Evolutionary conservation across 768 basidiomycete species (phyloP).

Genomic region (Chalciporus piperatus): DNA sequence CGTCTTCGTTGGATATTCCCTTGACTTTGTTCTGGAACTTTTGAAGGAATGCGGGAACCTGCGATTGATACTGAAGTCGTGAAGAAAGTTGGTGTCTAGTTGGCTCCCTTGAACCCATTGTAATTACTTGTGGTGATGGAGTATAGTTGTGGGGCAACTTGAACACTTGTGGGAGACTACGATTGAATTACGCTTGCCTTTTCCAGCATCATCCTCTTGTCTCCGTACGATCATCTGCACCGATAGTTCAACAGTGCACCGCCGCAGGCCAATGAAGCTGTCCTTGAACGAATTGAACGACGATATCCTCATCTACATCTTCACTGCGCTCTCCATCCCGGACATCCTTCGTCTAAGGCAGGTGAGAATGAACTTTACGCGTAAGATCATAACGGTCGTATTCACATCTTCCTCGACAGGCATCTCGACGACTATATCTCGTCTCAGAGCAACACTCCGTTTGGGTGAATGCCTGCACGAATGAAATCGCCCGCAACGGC

Average conservation of each 20-base stretch:
- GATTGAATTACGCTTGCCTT: slow-evolving; percentile 16
- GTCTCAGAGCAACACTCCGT: slow-evolving; percentile 51
- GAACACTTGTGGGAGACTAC: too few species aligned
- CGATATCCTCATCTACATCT: slow-evolving; percentile 38
- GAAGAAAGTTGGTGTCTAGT: slow-evolving; percentile 72
- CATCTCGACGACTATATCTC: slow-evolving; percentile 45
- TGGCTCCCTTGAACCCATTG: slow-evolving; percentile 55
- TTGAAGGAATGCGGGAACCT: slow-evolving; percentile 62
- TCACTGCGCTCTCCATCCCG: slow-evolving; percentile 36
- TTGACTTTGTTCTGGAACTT: slow-evolving; percentile 62
- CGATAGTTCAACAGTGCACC: neutral
- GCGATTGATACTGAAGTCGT: slow-evolving; percentile 58
- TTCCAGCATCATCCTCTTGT: slow-evolving; percentile 5
- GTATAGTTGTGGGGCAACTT: too few species aligned
- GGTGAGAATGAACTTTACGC: slow-evolving; percentile 28
- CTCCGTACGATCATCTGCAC: neutral
- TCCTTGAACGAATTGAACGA: slow-evolving; percentile 31
- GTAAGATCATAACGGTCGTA: neutral
- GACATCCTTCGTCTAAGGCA: slow-evolving; percentile 42
- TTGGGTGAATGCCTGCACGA: slow-evolving; percentile 51
- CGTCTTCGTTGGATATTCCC: slow-evolving; percentile 49
- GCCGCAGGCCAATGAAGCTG: slow-evolving; percentile 11
- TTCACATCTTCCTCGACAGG: slow-evolving; percentile 32
- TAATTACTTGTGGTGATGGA: neutral
- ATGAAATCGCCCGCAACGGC: slow-evolving; percentile 41